Conservation (phyloP, 192 early-diverging fungal genomes). For the Coemansia sp. region DNA sequence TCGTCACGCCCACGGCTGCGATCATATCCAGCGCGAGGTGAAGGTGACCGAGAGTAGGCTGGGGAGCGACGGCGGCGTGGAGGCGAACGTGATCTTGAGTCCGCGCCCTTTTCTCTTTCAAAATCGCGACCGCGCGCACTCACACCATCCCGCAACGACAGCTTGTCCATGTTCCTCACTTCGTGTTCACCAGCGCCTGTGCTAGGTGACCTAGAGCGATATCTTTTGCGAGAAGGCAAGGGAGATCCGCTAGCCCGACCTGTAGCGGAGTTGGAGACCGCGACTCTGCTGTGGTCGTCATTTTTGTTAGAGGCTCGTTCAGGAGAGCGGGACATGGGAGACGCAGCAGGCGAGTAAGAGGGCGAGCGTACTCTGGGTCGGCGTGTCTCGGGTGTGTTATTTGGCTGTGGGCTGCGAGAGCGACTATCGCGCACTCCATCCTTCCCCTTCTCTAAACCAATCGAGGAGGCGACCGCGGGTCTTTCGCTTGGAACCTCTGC, state of each 20-base stretch:
- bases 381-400: not conserved
- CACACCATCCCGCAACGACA: slow-evolving; percentile 19
- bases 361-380: slow-evolving; percentile 39
- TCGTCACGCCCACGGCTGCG: slow-evolving; percentile 10
- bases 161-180: slow-evolving; percentile 16
- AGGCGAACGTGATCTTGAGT: not conserved
- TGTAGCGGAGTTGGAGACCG: not conserved
- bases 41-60: slow-evolving; percentile 14
- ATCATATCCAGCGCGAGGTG: not conserved
- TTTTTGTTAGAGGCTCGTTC: not conserved
- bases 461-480: not conserved
- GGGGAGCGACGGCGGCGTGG: slow-evolving; percentile 11
- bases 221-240: slow-evolving; percentile 7
- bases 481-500: not conserved
- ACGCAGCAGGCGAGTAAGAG: slow-evolving; percentile 37
- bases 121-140: not conserved
- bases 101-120: slow-evolving; percentile 5
- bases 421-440: not conserved
- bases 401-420: not conserved
- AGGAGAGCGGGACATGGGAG: not conserved
- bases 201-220: slow-evolving; percentile 8
- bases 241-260: not conserved
- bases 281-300: not conserved
- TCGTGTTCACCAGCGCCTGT: slow-evolving; percentile 4
- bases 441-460: not conserved